Percentiles rank a stretch among this genome's conserved stretches.
Evolutionary conservation across 169 alveolate genomes (phyloP).

Genomic region (Babesia bovis): DNA sequence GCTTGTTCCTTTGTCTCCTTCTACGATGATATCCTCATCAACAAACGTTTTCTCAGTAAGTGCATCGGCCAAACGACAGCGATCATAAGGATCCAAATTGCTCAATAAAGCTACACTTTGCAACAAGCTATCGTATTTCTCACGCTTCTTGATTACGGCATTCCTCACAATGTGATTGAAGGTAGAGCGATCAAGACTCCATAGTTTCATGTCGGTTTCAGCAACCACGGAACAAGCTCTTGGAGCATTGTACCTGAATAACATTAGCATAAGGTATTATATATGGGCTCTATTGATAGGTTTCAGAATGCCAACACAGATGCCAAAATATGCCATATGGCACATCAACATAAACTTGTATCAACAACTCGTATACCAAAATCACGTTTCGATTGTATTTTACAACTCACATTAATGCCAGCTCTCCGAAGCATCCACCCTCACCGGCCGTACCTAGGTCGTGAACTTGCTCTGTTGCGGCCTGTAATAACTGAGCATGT

Average conservation of each 20-base stretch:
- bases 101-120: constrained; percentile 85
- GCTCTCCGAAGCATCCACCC: constrained; percentile 96
- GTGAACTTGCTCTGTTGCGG: constrained; percentile 75
- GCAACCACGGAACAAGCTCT: constrained; percentile 95
- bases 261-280: not conserved
- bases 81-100: constrained; percentile 91
- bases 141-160: constrained; percentile 91
- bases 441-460: constrained; percentile 76
- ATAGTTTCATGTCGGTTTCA: constrained; percentile 82
- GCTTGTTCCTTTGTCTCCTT: constrained; percentile 93
- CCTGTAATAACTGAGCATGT: constrained; percentile 5
- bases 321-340: too few species aligned
- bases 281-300: not conserved
- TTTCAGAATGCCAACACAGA: not conserved
- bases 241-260: constrained; percentile 88
- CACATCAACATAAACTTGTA: not conserved
- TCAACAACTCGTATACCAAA: not conserved
- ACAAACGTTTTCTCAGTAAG: constrained; percentile 80
- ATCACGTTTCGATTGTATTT: too few species aligned
- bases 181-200: constrained; percentile 92
- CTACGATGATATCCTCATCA: constrained; percentile 89
- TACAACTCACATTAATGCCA: constrained; percentile 83
- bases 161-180: constrained; percentile 93
- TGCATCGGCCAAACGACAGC: constrained; percentile 91
- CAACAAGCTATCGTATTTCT: constrained; percentile 88